Percentiles rank a stretch among this genome's conserved stretches.
Conservation (phyloP, 805 yeast species). For the Yamadazyma paraphyllophila region DNA sequence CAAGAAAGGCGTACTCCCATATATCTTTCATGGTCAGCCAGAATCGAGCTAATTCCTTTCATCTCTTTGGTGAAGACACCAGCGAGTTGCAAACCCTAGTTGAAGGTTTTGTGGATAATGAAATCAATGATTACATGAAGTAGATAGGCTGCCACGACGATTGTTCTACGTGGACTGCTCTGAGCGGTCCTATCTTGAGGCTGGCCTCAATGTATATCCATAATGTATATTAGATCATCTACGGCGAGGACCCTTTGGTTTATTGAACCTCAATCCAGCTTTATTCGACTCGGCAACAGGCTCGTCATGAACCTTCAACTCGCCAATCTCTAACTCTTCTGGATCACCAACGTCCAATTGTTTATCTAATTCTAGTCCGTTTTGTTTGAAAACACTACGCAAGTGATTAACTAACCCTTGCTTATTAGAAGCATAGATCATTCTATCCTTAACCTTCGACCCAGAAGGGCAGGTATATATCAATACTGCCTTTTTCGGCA, state of each 20-base stretch:
- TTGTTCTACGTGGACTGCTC: too few relatives aligned
- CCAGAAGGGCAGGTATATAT: constrained; percentile 89
- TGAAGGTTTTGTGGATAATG: constrained; percentile 22
- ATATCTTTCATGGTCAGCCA: constrained; percentile 18
- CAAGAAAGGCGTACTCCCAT: constrained; percentile 53
- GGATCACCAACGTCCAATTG: constrained; percentile 71
- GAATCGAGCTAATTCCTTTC: constrained; percentile 11
- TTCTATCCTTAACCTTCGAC: constrained; percentile 83
- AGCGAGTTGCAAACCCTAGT: constrained; percentile 21
- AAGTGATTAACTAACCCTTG: constrained; percentile 56
- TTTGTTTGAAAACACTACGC: constrained; percentile 27
- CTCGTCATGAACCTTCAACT: constrained; percentile 27
- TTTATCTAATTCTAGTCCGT: constrained; percentile 35
- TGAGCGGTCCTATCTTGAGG: too few relatives aligned
- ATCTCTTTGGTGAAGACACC: constrained; percentile 18
- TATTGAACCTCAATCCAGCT: constrained; percentile 41
- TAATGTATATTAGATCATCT: constrained; percentile 19
- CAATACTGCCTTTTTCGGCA: constrained; percentile 47
- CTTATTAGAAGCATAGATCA: constrained; percentile 86
- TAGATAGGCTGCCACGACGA: too few relatives aligned
- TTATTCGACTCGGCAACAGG: constrained; percentile 7
- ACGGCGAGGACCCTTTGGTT: constrained; percentile 71
- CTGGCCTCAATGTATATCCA: too few relatives aligned
- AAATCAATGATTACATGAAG: constrained; percentile 12
- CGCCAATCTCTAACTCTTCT: constrained; percentile 59